phyloP scores from a whole-genome alignment of 805 yeast species.

The Middelhovenomyces tepae region DNA sequence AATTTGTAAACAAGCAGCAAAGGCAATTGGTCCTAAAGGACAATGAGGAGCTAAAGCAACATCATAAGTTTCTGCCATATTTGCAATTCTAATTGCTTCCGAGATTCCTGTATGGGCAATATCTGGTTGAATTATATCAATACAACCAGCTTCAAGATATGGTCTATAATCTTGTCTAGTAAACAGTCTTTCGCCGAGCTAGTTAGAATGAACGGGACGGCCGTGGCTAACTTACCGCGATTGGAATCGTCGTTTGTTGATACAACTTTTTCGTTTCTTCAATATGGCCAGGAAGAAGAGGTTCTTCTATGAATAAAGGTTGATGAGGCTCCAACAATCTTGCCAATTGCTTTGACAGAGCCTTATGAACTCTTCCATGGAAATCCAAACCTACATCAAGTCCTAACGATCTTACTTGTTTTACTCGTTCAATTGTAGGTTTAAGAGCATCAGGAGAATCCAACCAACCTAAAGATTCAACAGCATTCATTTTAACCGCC shows the following conservation, averaged over 20 bases:
- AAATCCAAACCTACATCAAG: constrained; percentile 25
- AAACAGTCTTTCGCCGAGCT: constrained; percentile 24
- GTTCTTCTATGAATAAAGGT: constrained; percentile 26
- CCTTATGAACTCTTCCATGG: constrained; percentile 27
- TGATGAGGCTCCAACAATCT: constrained; percentile 19
- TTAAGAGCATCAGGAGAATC: constrained; percentile 21
- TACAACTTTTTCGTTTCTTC: too few species aligned
- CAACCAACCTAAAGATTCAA: constrained; percentile 23
- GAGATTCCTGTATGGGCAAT: constrained; percentile 25
- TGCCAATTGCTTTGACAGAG: constrained; percentile 27
- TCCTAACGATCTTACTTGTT: constrained; percentile 19
- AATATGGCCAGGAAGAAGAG: too few species aligned
- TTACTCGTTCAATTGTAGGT: constrained; percentile 22
- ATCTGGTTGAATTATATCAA: constrained; percentile 26
- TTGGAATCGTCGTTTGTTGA: constrained; percentile 22
- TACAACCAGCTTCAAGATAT: constrained; percentile 20
- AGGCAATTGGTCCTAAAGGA: constrained; percentile 25
- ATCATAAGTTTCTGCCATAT: constrained; percentile 25
- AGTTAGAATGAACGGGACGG: too few species aligned
- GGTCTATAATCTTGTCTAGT: constrained; percentile 21
- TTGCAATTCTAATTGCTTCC: constrained; percentile 22
- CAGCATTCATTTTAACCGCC: constrained; percentile 27
- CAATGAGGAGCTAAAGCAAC: constrained; percentile 26
- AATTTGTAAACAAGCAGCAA: constrained; percentile 24
- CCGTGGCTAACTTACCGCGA: too few species aligned